Evolutionary conservation across 495 filamentous ascomycete genomes (phyloP).

Genomic region (Aspergillus haitiensis): DNA sequence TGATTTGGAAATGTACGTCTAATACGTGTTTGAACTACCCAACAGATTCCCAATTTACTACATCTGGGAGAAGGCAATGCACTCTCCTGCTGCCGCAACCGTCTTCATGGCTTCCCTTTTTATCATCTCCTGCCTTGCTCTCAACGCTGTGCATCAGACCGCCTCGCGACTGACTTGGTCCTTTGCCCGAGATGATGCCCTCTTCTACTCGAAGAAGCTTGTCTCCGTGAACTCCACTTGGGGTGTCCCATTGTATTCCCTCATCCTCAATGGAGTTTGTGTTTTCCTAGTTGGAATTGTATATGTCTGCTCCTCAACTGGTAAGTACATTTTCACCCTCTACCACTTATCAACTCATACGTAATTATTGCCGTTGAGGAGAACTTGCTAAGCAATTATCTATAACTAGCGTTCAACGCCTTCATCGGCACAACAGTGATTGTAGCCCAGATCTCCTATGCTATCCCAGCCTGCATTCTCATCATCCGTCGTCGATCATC

Average conservation of each 20-base stretch:
- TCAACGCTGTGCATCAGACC: constrained; percentile 40
- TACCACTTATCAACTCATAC: neutral
- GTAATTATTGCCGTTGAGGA: neutral
- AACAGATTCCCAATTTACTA: constrained; percentile 32
- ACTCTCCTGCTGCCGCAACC: constrained; percentile 33
- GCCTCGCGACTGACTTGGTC: constrained; percentile 47
- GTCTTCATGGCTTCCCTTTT: constrained; percentile 34
- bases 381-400: neutral
- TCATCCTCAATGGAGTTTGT: constrained; percentile 28
- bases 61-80: constrained; percentile 37
- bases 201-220: constrained; percentile 29
- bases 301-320: constrained; percentile 33
- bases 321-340: constrained; percentile 17
- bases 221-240: constrained; percentile 22
- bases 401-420: constrained; percentile 32
- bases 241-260: constrained; percentile 29
- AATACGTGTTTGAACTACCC: constrained; percentile 11
- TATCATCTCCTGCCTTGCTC: constrained; percentile 31
- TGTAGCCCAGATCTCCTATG: constrained; percentile 32
- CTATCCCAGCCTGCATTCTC: constrained; percentile 27
- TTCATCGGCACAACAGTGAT: constrained; percentile 31
- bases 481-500: constrained; percentile 20
- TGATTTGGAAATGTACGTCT: constrained; percentile 18
- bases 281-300: constrained; percentile 32
- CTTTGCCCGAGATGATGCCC: constrained; percentile 42